A percentile compares a stretch with the other conserved stretches of the same genome.
Conservation (phyloP, 352 stramenopile species). For the Blastocystis sp. region DNA sequence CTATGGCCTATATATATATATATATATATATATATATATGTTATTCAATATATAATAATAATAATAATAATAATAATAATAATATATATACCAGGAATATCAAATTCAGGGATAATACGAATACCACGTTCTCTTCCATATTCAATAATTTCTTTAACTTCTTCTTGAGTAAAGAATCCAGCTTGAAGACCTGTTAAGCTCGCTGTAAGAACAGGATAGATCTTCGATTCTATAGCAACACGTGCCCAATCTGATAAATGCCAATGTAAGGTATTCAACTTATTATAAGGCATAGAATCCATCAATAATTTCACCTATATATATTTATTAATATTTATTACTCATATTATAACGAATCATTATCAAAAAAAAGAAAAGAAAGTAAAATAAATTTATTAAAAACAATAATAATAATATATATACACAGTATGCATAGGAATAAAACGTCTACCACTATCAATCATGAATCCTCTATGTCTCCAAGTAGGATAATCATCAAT, state of each 20-base stretch:
- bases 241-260: slow-evolving; percentile 43
- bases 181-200: slow-evolving; percentile 37
- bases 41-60: too few species aligned
- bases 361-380: too few species aligned
- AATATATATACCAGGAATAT: slow-evolving; percentile 41
- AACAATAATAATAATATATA: too few species aligned
- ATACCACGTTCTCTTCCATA: slow-evolving; percentile 39
- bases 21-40: too few species aligned
- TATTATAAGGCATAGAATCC: slow-evolving; percentile 42
- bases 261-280: slow-evolving; percentile 49
- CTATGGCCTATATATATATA: too few species aligned
- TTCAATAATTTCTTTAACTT: slow-evolving; percentile 39
- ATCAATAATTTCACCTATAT: slow-evolving; percentile 42
- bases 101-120: slow-evolving; percentile 40
- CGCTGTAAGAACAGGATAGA: slow-evolving; percentile 45
- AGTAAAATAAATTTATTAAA: too few species aligned
- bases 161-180: slow-evolving; percentile 43
- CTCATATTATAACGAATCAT: too few species aligned
- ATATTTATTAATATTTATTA: too few species aligned
- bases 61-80: too few species aligned
- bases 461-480: slow-evolving; percentile 50
- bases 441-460: slow-evolving; percentile 54
- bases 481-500: too few species aligned
- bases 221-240: slow-evolving; percentile 41
- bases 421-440: slow-evolving; percentile 46